Percentiles rank a stretch among this genome's conserved stretches.
Conservation (phyloP, 108 stramenopile genomes). For the Skeletonema potamos region DNA sequence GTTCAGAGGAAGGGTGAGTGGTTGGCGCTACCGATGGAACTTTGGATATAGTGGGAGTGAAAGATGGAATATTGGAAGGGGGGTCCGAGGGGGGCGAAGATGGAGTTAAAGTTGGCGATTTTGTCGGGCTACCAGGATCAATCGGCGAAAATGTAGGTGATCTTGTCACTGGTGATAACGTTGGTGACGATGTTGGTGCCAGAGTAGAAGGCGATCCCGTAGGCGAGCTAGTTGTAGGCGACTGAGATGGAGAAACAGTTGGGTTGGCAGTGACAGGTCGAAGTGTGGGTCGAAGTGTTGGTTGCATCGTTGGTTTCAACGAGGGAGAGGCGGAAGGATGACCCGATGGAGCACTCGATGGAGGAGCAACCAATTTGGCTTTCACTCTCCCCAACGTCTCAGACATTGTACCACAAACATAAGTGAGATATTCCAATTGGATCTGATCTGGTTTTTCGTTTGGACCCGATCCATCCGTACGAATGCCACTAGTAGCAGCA, state of each 20-base stretch:
- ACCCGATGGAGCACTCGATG: slow-evolving; percentile 10
- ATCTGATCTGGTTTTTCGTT: slow-evolving; percentile 6
- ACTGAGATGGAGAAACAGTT: background rate
- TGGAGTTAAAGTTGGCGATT: slow-evolving; percentile 1
- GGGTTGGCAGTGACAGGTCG: background rate
- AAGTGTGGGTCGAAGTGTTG: slow-evolving; percentile 1
- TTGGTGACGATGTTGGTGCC: background rate
- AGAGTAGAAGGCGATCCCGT: background rate
- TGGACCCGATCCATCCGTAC: slow-evolving; percentile 24
- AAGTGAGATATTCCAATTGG: slow-evolving; percentile 15
- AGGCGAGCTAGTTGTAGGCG: background rate
- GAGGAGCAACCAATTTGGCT: slow-evolving; percentile 7
- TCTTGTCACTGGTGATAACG: background rate
- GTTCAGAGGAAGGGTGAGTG: background rate
- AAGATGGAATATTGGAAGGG: slow-evolving; percentile 4
- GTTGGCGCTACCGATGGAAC: background rate
- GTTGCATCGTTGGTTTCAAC: slow-evolving; percentile 5
- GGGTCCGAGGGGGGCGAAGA: background rate
- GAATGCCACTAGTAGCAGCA: slow-evolving; percentile 21
- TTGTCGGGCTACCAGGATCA: background rate
- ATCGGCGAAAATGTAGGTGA: background rate
- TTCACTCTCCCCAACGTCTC: slow-evolving; percentile 18
- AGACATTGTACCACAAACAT: slow-evolving; percentile 37
- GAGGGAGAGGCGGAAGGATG: slow-evolving; percentile 8
- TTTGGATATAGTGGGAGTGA: slow-evolving; percentile 5